Base-by-base conservation (phyloP, 1,284 basidiomycete genomes). In the Fomitopsis palustris region DNA sequence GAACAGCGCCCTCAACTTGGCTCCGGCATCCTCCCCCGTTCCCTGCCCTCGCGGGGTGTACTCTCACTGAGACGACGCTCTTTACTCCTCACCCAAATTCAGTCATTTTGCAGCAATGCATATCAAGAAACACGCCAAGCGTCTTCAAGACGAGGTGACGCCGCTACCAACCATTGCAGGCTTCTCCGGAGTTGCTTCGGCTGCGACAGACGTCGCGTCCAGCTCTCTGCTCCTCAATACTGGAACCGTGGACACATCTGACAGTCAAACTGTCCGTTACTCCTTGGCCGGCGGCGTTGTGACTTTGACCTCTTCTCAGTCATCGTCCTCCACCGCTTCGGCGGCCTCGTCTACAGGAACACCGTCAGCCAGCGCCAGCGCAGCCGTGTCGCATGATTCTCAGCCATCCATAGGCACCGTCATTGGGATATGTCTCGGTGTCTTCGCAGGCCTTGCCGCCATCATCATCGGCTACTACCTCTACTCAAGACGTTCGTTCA, bases 401-500 rank as follows among this genome's bases (percentile, higher is more conserved):
- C 37, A 64, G 14, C 43, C 75, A 3, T 63, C 73, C 29, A 59
- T 73, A 4, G 72, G 72, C n/a, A 61, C 71, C 12, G 68, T 74
- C 33, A 61, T 75, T 12, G 75, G 70, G 14, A 71, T 72, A n/a
- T 69, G 69, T 56, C 62, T 73, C 51, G 73, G 70, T n/a, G 68
- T 68, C 3, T 74, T 74, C 57, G 59, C 68, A 7, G 70, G 68
- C 17, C 62, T 72, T 39, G 63, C 62, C 8, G 55, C 69, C 21
- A 43, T 74, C 55, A 64, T 76, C 49, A 64, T 63, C 53, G 27
- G 71, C 49, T 61, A 72, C 57, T 64, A 70, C 60, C 67, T 65
- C 57, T 68, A 65, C 60, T 64, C 58, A 64, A 71, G 66, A 51
- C 70, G 69, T n/a, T 45, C 61, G 1, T 35, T 53, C 21, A 41